A percentile compares a stretch with the other conserved stretches of the same genome.
Conservation (phyloP, 2,329 filamentous ascomycete genomes). For the Colletotrichum sp. region DNA sequence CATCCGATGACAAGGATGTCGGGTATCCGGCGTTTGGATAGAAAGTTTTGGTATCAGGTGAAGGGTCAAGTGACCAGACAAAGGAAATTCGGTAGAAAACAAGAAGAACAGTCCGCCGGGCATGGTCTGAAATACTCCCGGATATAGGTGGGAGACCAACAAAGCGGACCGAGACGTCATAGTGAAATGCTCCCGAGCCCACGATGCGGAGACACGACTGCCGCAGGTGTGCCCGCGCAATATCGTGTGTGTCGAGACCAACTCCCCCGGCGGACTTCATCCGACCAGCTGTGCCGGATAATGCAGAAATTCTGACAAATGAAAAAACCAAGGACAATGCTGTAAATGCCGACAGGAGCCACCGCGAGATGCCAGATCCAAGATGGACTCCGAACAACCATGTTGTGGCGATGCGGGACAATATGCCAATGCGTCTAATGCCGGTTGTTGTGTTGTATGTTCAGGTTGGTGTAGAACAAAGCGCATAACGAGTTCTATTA, state of each 20-base stretch:
- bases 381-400: conserved; percentile 27
- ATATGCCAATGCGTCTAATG: conserved; percentile 33
- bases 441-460: conserved; percentile 20
- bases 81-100: conserved; percentile 13
- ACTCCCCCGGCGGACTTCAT: conserved; percentile 5
- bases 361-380: conserved; percentile 28
- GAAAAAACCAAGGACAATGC: conserved; percentile 21
- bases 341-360: conserved; percentile 23
- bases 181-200: conserved; percentile 17
- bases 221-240: not conserved
- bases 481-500: conserved; percentile 20
- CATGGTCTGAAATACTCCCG: conserved; percentile 3
- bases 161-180: conserved; percentile 10
- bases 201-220: conserved; percentile 1
- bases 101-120: conserved; percentile 7
- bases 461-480: conserved; percentile 16
- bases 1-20: conserved; percentile 21
- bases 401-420: conserved; percentile 25
- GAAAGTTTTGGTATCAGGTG: conserved; percentile 21
- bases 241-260: conserved; percentile 2
- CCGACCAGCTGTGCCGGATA: not conserved
- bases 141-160: conserved; percentile 9
- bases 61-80: conserved; percentile 20
- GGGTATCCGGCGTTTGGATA: conserved; percentile 18
- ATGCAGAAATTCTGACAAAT: conserved; percentile 21